phyloP scores from a whole-genome alignment of 345 rosid genomes.

The Linum trigynum region DNA sequence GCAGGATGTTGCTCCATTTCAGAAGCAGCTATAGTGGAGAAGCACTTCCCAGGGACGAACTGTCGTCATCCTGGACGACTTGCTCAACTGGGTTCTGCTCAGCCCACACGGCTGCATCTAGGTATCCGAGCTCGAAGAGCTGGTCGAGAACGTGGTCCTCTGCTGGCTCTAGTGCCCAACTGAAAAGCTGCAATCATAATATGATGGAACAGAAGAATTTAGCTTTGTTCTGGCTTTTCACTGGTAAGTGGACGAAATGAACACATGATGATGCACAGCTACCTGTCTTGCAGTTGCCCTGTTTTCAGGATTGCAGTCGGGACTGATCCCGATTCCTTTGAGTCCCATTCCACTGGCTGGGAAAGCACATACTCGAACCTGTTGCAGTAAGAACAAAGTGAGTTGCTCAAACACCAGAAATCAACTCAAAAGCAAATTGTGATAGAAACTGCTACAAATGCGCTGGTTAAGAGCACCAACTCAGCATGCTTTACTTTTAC shows the following conservation, averaged over 20 bases:
- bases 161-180: conserved; percentile 94
- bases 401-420: neutral
- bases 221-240: neutral
- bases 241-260: neutral
- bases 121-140: conserved; percentile 71
- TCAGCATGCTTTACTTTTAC: too few species aligned
- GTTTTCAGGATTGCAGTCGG: conserved; percentile 78
- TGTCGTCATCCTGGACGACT: conserved; percentile 31
- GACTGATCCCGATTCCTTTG: conserved; percentile 76
- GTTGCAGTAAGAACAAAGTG: conserved; percentile 2
- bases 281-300: conserved; percentile 69
- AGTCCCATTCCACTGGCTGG: conserved; percentile 49
- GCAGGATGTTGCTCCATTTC: neutral
- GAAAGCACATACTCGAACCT: conserved; percentile 90
- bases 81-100: conserved; percentile 47
- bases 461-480: too few species aligned
- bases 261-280: conserved; percentile 1
- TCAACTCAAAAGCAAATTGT: too few species aligned
- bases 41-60: conserved; percentile 18
- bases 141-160: conserved; percentile 56
- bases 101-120: conserved; percentile 80
- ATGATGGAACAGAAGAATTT: neutral
- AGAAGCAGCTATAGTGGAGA: conserved; percentile 7
- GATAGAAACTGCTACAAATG: too few species aligned
- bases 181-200: conserved; percentile 48